These are phyloP conservation scores for Aotearoamyces nothofagi DNA, from an alignment of 2,329 filamentous ascomycete genomes.

Conservation along the genomic window DNA sequence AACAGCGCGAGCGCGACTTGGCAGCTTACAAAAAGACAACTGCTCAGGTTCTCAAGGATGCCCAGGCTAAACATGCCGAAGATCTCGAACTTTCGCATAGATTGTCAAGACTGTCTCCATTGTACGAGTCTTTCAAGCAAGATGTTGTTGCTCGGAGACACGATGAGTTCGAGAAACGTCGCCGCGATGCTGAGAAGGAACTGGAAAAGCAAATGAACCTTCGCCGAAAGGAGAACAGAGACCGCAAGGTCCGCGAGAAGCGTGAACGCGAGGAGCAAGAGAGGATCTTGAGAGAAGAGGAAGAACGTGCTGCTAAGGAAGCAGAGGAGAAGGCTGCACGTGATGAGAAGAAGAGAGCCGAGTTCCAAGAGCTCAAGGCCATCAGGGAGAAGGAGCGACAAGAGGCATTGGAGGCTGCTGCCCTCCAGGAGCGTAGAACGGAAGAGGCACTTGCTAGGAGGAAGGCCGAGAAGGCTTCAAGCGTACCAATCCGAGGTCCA, in stretches of 20 bases:
- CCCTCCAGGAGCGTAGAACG: conserved; percentile 65
- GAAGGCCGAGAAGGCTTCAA: conserved; percentile 46
- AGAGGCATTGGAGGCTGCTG: conserved; percentile 48
- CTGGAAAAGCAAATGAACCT: conserved; percentile 81
- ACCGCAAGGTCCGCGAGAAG: conserved; percentile 70
- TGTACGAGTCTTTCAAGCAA: conserved; percentile 71
- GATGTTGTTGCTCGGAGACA: conserved; percentile 75
- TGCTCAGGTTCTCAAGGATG: conserved; percentile 60
- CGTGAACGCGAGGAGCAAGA: conserved; percentile 75
- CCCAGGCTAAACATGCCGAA: conserved; percentile 80
- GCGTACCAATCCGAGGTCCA: conserved; percentile 20
- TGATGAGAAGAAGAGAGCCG: conserved; percentile 66
- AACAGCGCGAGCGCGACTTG: conserved; percentile 64
- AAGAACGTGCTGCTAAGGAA: conserved; percentile 67
- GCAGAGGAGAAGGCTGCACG: conserved; percentile 70
- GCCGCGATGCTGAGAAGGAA: conserved; percentile 81
- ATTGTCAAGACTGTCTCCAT: conserved; percentile 67
- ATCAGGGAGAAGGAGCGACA: conserved; percentile 52
- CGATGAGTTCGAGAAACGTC: conserved; percentile 90
- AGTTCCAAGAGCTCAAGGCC: conserved; percentile 51
- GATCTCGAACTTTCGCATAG: conserved; percentile 90
- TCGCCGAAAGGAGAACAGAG: conserved; percentile 77
- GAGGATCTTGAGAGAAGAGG: conserved; percentile 62
- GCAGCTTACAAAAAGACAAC: conserved; percentile 70
- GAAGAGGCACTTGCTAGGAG: conserved; percentile 73